Percentiles rank a stretch among this genome's conserved stretches.
These are phyloP conservation scores for Astragalus glycyphyllos DNA, from an alignment of 306 rosid species.

Conservation along the genomic window DNA sequence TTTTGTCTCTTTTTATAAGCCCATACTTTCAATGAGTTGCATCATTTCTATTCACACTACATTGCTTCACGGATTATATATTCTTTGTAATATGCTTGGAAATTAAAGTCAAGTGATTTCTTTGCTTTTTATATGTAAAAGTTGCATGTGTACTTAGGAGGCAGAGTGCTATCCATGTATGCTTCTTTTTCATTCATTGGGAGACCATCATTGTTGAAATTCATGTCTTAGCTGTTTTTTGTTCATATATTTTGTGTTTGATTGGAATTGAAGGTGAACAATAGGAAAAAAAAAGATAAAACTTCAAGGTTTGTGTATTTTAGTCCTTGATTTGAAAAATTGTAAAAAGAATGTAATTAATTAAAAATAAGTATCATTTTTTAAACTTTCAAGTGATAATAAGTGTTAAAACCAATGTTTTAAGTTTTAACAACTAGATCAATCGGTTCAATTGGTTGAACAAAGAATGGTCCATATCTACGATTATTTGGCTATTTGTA, in stretches of 20 bases:
- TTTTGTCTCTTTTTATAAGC: conserved; percentile 39
- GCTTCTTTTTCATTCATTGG: conserved; percentile 48
- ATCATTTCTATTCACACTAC: conserved; percentile 52
- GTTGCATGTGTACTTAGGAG: conserved; percentile 41
- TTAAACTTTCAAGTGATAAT: not conserved
- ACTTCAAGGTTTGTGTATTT: not conserved
- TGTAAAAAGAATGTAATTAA: not conserved
- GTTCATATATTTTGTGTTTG: not conserved
- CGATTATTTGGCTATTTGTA: too few relatives aligned
- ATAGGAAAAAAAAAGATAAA: not conserved
- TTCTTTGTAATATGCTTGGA: conserved; percentile 40
- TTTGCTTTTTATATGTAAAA: conserved; percentile 35
- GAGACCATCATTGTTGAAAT: conserved; percentile 28
- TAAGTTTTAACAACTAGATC: too few relatives aligned
- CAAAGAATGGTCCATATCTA: too few relatives aligned
- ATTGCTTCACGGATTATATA: conserved; percentile 38
- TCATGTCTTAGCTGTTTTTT: conserved; percentile 15
- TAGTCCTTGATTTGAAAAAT: not conserved
- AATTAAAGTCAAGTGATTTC: conserved; percentile 1
- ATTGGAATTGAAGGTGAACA: not conserved
- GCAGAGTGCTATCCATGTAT: conserved; percentile 47
- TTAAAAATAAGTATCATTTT: not conserved
- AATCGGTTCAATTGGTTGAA: too few relatives aligned
- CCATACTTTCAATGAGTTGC: conserved; percentile 48
- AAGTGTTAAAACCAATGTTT: too few relatives aligned